These are phyloP conservation scores for Zymoseptoria crescenta DNA, from an alignment of 2,329 filamentous ascomycete species.

Conservation along the genomic window DNA sequence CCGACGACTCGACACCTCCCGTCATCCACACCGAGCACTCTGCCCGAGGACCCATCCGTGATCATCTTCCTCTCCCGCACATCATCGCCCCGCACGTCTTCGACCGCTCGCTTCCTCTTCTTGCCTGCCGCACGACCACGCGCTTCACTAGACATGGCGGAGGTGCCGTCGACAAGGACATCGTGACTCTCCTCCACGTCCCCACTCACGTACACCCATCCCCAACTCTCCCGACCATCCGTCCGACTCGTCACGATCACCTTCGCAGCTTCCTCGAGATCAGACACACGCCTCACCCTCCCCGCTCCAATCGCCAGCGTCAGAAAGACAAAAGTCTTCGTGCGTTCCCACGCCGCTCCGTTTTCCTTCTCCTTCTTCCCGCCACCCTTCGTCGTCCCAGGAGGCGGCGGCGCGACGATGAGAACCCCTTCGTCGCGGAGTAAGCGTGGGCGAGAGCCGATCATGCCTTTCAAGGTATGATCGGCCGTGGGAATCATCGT, in stretches of 20 bases:
- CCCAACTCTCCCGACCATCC: conserved; percentile 50
- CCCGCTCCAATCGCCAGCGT: conserved; percentile 69
- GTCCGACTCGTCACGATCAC: conserved; percentile 42
- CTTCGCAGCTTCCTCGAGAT: conserved; percentile 51
- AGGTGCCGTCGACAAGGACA: conserved; percentile 35
- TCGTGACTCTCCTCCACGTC: conserved; percentile 48
- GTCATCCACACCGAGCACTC: not conserved
- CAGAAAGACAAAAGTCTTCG: conserved; percentile 70
- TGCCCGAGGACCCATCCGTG: conserved; percentile 42
- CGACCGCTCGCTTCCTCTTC: conserved; percentile 40
- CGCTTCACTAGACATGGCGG: conserved; percentile 10
- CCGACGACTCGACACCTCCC: conserved; percentile 52
- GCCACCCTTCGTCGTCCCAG: no score
- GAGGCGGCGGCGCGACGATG: conserved; percentile 49
- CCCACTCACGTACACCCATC: conserved; percentile 74
- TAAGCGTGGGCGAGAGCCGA: conserved; percentile 39
- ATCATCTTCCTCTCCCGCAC: conserved; percentile 23
- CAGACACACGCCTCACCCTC: conserved; percentile 56
- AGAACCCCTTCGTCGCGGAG: conserved; percentile 58
- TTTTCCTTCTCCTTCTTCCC: conserved; percentile 41
- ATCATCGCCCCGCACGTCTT: conserved; percentile 8
- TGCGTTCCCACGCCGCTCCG: conserved; percentile 47
- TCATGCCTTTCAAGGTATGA: conserved; percentile 50
- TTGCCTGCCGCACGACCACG: conserved; percentile 19
- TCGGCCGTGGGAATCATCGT: conserved; percentile 50